Percentiles rank a stretch among this genome's conserved stretches.
Evolutionary conservation across 1,284 basidiomycete species (phyloP).

Genomic region (Papiliotrema fonsecae): DNA sequence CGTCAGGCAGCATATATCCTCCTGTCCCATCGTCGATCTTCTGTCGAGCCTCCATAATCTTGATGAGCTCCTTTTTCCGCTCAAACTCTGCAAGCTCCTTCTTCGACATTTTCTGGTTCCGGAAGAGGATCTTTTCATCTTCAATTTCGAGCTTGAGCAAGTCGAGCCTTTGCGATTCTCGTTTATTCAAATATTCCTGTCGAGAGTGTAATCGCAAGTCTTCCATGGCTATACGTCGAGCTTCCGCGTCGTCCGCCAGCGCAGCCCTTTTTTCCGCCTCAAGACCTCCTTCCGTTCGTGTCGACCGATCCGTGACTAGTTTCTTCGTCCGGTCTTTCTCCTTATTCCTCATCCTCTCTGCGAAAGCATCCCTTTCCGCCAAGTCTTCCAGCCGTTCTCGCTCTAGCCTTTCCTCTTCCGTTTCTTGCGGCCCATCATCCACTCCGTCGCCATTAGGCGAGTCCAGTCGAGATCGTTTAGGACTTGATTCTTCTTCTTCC

Average conservation of each 20-base stretch:
- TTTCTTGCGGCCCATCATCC: conserved; percentile 48
- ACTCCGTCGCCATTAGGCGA: conserved; percentile 46
- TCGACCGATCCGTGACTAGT: conserved; percentile 86
- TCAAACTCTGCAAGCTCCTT: conserved; percentile 76
- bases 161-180: conserved; percentile 93
- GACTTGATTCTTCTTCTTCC: conserved; percentile 63
- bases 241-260: conserved; percentile 77
- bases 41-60: conserved; percentile 86
- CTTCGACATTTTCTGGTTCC: conserved; percentile 75
- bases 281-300: conserved; percentile 66
- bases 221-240: conserved; percentile 73
- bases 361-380: conserved; percentile 86
- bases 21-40: conserved; percentile 91
- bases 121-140: conserved; percentile 83
- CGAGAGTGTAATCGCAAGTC: conserved; percentile 77
- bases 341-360: conserved; percentile 75
- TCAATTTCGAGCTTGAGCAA: conserved; percentile 86
- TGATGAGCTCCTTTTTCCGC: conserved; percentile 85
- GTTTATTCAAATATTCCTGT: conserved; percentile 91
- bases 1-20: conserved; percentile 90
- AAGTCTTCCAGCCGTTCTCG: conserved; percentile 72
- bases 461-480: conserved; percentile 47
- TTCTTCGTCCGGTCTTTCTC: conserved; percentile 84
- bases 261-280: conserved; percentile 76
- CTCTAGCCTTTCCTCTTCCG: conserved; percentile 64